Percentiles rank a stretch among this genome's conserved stretches.
These are phyloP conservation scores for Ambrosia trifida DNA, from an alignment of 129 eudicot genomes.

Conservation along the genomic window DNA sequence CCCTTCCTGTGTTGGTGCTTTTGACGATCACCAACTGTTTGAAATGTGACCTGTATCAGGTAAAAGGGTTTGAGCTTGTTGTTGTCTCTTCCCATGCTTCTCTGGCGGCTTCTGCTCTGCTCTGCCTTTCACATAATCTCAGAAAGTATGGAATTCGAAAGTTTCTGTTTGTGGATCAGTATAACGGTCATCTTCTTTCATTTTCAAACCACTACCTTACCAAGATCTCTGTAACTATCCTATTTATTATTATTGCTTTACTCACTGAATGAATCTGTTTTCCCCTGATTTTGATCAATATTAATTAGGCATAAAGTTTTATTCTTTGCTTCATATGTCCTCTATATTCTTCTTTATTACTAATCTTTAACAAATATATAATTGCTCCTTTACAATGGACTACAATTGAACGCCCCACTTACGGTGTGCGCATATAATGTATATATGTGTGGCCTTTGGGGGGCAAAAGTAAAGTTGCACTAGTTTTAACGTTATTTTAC, in stretches of 20 bases:
- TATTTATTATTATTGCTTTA: not conserved
- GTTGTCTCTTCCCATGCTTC: slow-evolving; percentile 63
- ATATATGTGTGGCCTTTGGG: no score
- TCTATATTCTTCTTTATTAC: not conserved
- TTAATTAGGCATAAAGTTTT: slow-evolving; percentile 19
- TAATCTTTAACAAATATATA: not conserved
- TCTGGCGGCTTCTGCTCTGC: slow-evolving; percentile 62
- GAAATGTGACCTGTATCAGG: slow-evolving; percentile 59
- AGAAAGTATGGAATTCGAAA: slow-evolving; percentile 72
- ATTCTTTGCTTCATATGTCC: slow-evolving; percentile 22
- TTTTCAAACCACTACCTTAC: slow-evolving; percentile 48
- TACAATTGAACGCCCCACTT: no score
- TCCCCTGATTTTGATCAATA: not conserved
- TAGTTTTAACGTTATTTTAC: no score
- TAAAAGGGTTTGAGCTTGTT: slow-evolving; percentile 58
- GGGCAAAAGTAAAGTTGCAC: no score
- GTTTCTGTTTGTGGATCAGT: slow-evolving; percentile 75
- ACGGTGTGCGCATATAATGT: no score
- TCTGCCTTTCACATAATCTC: slow-evolving; percentile 69
- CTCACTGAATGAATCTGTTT: slow-evolving; percentile 16
- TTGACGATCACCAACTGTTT: slow-evolving; percentile 48
- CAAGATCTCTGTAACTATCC: slow-evolving; percentile 49
- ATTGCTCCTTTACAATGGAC: no score
- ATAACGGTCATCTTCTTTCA: slow-evolving; percentile 57
- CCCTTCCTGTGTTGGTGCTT: slow-evolving; percentile 47